phyloP scores from a whole-genome alignment of 2,329 filamentous ascomycete genomes.

The Pyricularia sp. region DNA sequence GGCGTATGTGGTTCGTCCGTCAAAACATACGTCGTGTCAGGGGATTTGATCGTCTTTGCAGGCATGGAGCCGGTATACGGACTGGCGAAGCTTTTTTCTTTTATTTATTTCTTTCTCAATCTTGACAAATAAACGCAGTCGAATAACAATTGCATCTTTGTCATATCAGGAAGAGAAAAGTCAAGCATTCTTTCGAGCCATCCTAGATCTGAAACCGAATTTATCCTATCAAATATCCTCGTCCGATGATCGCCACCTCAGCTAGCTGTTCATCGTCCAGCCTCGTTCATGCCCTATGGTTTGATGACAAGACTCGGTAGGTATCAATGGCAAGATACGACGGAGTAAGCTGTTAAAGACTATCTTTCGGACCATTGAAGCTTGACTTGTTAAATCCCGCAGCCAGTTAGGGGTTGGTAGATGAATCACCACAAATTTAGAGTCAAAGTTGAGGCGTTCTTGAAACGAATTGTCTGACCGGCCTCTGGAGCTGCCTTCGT shows the following conservation, averaged over 20 bases:
- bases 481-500: not conserved
- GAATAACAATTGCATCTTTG: not conserved
- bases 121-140: not conserved
- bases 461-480: not conserved
- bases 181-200: not conserved
- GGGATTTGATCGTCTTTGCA: not conserved
- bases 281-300: not conserved
- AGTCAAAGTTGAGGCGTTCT: not conserved
- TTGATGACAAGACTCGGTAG: not conserved
- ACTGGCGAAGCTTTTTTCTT: not conserved
- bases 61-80: not conserved
- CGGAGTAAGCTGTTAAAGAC: not conserved
- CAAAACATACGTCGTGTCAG: not conserved
- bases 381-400: not conserved
- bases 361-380: not conserved
- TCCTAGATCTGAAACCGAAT: not conserved
- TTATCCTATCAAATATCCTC: not conserved
- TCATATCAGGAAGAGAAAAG: not conserved
- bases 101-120: not conserved
- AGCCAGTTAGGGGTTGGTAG: not conserved
- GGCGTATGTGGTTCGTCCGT: not conserved
- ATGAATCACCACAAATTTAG: not conserved
- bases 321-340: not conserved
- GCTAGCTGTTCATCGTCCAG: not conserved
- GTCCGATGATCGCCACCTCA: not conserved